Evolutionary conservation across 305 asterid species (phyloP).

Genomic region (Plantago rigida): DNA sequence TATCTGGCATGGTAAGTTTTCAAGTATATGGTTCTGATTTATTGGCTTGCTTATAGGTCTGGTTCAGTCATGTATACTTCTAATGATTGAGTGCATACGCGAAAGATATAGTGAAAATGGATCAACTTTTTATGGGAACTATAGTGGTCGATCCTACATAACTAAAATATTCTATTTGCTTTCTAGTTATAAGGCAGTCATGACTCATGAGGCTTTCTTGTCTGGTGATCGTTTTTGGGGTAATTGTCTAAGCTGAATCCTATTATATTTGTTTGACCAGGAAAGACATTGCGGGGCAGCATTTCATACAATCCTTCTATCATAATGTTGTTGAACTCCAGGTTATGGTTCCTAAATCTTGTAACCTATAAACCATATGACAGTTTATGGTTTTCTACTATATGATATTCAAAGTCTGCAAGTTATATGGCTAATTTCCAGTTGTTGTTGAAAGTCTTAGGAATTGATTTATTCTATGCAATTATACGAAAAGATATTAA

Average conservation of each 20-base stretch:
- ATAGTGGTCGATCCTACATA: no score
- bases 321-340: constrained; percentile 67
- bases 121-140: no score
- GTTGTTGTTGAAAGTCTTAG: neutral
- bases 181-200: no score
- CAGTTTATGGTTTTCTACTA: neutral
- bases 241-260: constrained; percentile 16
- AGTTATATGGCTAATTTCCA: constrained; percentile 8
- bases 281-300: constrained; percentile 63
- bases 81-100: no score
- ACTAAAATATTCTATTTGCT: no score
- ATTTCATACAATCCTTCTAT: constrained; percentile 56
- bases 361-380: constrained; percentile 2
- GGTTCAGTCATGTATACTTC: no score
- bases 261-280: constrained; percentile 36
- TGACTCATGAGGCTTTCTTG: constrained; percentile 13
- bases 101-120: no score
- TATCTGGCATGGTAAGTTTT: no score
- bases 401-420: neutral
- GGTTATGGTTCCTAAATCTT: constrained; percentile 36
- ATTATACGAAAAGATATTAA: no score
- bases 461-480: neutral
- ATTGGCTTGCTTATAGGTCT: no score
- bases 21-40: no score
- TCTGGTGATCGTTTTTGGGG: neutral